Conservation (phyloP, 768 basidiomycete genomes). For the Suillus alpinus region DNA sequence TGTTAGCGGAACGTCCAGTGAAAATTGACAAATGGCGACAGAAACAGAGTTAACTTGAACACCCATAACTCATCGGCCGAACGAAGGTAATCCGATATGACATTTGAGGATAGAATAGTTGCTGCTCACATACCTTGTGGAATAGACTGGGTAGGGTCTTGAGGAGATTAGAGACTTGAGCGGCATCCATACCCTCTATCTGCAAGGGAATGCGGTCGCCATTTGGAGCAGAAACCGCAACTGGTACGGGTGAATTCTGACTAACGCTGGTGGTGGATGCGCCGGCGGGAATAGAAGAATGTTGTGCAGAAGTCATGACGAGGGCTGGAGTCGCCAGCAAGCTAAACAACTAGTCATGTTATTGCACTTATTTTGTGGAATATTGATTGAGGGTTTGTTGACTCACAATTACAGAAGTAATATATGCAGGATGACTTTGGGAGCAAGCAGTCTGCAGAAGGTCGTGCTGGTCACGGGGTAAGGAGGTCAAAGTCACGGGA, state of each 20-base stretch:
- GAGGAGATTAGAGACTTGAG: slow-evolving; percentile 59
- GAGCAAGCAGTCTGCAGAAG: neutral
- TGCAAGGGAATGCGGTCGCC: slow-evolving; percentile 10
- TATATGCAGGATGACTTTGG: neutral
- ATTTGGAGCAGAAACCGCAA: slow-evolving; percentile 9
- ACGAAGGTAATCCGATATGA: neutral
- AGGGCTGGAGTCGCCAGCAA: neutral
- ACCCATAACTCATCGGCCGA: neutral
- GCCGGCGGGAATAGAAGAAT: slow-evolving; percentile 2
- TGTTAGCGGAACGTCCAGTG: neutral
- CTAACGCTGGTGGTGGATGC: slow-evolving; percentile 12
- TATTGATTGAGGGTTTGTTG: neutral
- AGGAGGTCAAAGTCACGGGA: slow-evolving; percentile 38
- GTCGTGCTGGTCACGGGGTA: slow-evolving; percentile 42
- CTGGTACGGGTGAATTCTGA: slow-evolving; percentile 10
- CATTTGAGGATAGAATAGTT: slow-evolving; percentile 7
- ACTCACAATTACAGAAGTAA: neutral
- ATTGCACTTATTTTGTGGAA: too few relatives aligned
- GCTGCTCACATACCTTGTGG: slow-evolving; percentile 45
- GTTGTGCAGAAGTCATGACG: slow-evolving; percentile 2
- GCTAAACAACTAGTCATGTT: neutral
- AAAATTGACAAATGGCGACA: neutral
- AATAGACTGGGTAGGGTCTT: slow-evolving; percentile 54
- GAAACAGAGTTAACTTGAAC: slow-evolving; percentile 10
- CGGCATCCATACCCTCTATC: slow-evolving; percentile 39